Evolutionary conservation across 257 asterid species (phyloP).

Genomic region (Forsythia suspensa): DNA sequence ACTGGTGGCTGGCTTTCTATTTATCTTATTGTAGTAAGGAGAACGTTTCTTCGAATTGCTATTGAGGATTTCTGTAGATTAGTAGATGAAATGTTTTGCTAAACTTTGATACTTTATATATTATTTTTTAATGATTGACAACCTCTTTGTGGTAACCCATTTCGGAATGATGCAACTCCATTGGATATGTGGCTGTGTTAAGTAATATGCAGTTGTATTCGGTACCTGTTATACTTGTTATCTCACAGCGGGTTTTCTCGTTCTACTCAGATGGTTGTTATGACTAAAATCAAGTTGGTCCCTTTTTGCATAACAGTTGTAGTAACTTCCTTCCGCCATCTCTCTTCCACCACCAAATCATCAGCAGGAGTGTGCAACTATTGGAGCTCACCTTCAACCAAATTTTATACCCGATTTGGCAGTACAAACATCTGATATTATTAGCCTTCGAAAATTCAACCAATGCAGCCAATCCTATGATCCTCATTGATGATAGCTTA

Average conservation of each 20-base stretch:
- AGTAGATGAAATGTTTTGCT: not conserved
- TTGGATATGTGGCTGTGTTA: too few relatives aligned
- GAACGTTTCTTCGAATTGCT: not conserved
- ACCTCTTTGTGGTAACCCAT: too few relatives aligned
- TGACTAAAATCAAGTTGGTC: not conserved
- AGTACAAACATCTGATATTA: constrained; percentile 16
- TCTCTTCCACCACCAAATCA: constrained; percentile 15
- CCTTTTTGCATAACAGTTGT: not conserved
- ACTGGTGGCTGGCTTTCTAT: not conserved
- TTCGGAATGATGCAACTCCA: too few relatives aligned
- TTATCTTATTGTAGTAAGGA: not conserved
- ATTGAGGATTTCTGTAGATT: not conserved
- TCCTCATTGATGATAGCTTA: constrained; percentile 15
- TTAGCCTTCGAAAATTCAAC: constrained; percentile 10
- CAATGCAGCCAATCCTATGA: constrained; percentile 6
- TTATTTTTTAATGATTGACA: too few relatives aligned
- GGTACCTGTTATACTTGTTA: too few relatives aligned
- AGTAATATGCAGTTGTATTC: too few relatives aligned
- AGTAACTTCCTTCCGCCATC: not conserved
- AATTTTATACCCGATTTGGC: constrained; percentile 13
- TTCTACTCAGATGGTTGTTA: too few relatives aligned
- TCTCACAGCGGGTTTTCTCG: too few relatives aligned
- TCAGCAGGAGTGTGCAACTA: constrained; percentile 12
- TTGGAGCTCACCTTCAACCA: constrained; percentile 1
- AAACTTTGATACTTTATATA: not conserved